These are phyloP conservation scores for Fusarium tanahbumbuense DNA, from an alignment of 2,329 filamentous ascomycete genomes.

Conservation along the genomic window DNA sequence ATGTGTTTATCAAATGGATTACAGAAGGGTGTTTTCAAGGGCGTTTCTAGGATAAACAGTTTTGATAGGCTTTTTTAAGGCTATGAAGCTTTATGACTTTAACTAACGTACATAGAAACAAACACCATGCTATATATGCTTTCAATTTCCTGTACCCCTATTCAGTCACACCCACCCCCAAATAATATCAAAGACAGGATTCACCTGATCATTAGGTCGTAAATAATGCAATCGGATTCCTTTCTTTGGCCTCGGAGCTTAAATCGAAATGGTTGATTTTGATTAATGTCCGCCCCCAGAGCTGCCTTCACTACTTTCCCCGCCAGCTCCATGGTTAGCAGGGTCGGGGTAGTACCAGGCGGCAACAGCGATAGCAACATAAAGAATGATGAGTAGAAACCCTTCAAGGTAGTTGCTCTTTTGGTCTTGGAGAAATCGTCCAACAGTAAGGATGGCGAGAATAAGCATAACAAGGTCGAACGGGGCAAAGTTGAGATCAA, in stretches of 20 bases:
- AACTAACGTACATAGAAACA: neutral
- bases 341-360: slow-evolving; percentile 68
- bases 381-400: slow-evolving; percentile 77
- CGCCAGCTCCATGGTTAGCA: slow-evolving; percentile 10
- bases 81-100: neutral
- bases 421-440: slow-evolving; percentile 86
- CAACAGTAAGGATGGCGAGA: slow-evolving; percentile 85
- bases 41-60: slow-evolving; percentile 5
- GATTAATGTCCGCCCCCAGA: slow-evolving; percentile 29
- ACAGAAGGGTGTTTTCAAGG: neutral
- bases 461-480: slow-evolving; percentile 88
- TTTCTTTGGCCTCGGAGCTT: neutral
- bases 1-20: neutral
- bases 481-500: slow-evolving; percentile 87
- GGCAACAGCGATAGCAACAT: slow-evolving; percentile 69
- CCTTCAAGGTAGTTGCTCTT: slow-evolving; percentile 94
- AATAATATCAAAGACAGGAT: slow-evolving; percentile 7
- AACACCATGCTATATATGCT: slow-evolving; percentile 6
- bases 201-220: slow-evolving; percentile 21
- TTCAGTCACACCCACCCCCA: neutral
- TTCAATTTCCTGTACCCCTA: neutral
- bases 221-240: neutral
- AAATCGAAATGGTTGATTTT: neutral
- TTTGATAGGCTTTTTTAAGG: neutral
- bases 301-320: slow-evolving; percentile 1